Percentiles rank a stretch among this genome's conserved stretches.
phyloP scores from a whole-genome alignment of 768 basidiomycete species.

The Dioszegia crocea region DNA sequence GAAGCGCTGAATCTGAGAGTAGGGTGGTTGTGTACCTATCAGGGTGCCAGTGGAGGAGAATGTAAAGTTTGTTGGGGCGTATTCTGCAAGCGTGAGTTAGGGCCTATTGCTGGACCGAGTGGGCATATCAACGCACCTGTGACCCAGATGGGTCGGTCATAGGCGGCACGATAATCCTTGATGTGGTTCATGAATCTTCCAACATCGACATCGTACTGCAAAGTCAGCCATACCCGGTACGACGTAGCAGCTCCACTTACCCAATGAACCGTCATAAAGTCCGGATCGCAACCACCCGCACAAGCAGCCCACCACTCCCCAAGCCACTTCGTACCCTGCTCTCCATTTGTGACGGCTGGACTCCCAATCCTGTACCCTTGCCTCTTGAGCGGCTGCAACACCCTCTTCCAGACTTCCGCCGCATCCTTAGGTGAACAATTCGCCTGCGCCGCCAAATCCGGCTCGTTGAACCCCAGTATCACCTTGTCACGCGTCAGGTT shows the following conservation, averaged over 20 bases:
- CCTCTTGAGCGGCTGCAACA: slow-evolving; percentile 56
- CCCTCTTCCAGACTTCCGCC: slow-evolving; percentile 56
- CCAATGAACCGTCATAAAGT: slow-evolving; percentile 60
- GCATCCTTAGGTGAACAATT: slow-evolving; percentile 56
- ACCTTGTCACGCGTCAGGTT: slow-evolving; percentile 12
- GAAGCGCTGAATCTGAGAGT: slow-evolving; percentile 54
- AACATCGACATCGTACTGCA: slow-evolving; percentile 60
- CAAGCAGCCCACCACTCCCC: slow-evolving; percentile 57
- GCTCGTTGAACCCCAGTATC: slow-evolving; percentile 33
- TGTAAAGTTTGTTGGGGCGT: slow-evolving; percentile 23
- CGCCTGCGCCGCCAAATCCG: slow-evolving; percentile 55
- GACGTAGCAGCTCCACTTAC: slow-evolving; percentile 13
- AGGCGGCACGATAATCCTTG: slow-evolving; percentile 56
- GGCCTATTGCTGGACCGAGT: background rate
- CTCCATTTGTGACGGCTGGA: slow-evolving; percentile 58
- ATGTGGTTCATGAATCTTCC: slow-evolving; percentile 58
- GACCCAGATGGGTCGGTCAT: slow-evolving; percentile 59
- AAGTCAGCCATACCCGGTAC: slow-evolving; percentile 11
- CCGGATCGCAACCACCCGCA: slow-evolving; percentile 56
- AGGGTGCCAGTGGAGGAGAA: slow-evolving; percentile 14
- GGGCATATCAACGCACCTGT: slow-evolving; percentile 50
- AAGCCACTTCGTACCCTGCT: slow-evolving; percentile 58
- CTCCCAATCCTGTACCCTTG: slow-evolving; percentile 56
- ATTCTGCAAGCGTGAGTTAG: slow-evolving; percentile 2
- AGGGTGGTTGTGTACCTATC: slow-evolving; percentile 52